These are phyloP conservation scores for Diplocarpon rosae DNA, from an alignment of 2,329 filamentous ascomycete genomes.

Conservation along the genomic window DNA sequence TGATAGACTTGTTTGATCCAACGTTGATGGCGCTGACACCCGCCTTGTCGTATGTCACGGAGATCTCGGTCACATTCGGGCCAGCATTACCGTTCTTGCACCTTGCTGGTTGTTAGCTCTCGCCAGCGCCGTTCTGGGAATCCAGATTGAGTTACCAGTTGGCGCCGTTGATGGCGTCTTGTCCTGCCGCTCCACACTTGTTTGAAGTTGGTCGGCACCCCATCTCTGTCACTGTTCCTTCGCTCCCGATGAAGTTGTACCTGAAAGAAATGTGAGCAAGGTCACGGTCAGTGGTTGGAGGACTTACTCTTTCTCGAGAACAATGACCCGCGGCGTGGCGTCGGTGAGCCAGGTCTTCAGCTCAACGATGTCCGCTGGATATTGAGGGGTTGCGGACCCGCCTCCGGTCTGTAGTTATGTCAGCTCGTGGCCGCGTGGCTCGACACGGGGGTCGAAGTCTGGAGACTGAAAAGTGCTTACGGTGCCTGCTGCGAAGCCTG, in stretches of 20 bases:
- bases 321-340: slow-evolving; percentile 41
- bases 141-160: slow-evolving; percentile 27
- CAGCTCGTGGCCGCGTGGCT: too few relatives aligned
- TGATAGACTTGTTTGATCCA: slow-evolving; percentile 22
- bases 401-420: too few relatives aligned
- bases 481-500: slow-evolving; percentile 31
- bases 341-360: slow-evolving; percentile 49
- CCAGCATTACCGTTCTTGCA: too few relatives aligned
- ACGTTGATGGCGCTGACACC: slow-evolving; percentile 20
- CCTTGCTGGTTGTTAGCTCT: slow-evolving; percentile 27
- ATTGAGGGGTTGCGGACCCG: slow-evolving; percentile 40
- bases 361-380: slow-evolving; percentile 42
- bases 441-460: too few relatives aligned
- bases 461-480: too few relatives aligned
- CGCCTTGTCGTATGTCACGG: slow-evolving; percentile 21
- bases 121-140: too few relatives aligned
- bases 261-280: too few relatives aligned
- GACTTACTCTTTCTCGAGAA: slow-evolving; percentile 43
- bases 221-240: slow-evolving; percentile 25
- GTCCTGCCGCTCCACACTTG: slow-evolving; percentile 31
- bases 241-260: slow-evolving; percentile 40
- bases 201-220: slow-evolving; percentile 48
- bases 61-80: too few relatives aligned
- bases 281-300: too few relatives aligned
- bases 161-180: slow-evolving; percentile 47